Conservation (phyloP, 805 yeast genomes). For the Isabelozyma gotoi region DNA sequence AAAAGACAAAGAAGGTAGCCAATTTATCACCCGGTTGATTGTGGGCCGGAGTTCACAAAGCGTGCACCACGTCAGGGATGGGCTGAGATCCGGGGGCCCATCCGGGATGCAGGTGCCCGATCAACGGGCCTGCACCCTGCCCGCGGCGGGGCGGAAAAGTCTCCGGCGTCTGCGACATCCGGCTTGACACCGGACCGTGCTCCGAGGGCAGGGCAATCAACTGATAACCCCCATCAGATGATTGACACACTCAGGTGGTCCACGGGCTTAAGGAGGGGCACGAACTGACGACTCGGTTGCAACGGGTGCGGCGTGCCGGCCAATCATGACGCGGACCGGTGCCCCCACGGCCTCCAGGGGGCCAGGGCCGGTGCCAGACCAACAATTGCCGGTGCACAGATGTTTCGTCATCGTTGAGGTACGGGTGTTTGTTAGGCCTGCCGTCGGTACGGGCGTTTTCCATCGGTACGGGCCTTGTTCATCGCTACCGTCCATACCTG, state of each 20-base stretch:
- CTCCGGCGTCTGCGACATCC: neutral
- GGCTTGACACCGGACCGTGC: neutral
- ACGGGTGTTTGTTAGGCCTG: neutral
- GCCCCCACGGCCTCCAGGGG: neutral
- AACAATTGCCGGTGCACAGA: neutral
- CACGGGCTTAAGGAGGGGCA: too few relatives aligned
- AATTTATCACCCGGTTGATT: constrained; percentile 17
- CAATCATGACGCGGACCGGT: neutral
- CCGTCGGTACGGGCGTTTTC: neutral
- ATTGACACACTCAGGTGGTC: neutral
- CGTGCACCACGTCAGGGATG: neutral
- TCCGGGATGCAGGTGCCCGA: neutral
- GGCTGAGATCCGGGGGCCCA: neutral
- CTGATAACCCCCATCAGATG: neutral
- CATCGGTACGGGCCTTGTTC: neutral
- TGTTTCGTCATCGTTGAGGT: neutral
- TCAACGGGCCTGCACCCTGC: too few relatives aligned
- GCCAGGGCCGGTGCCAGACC: neutral
- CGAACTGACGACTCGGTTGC: too few relatives aligned
- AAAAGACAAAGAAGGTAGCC: neutral
- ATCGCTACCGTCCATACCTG: neutral
- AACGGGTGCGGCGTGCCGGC: too few relatives aligned
- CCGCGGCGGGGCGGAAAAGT: neutral
- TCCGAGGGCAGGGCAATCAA: neutral
- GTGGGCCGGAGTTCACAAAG: constrained; percentile 22